Percentiles rank a stretch among this genome's conserved stretches.
These are phyloP conservation scores for Aspergillus tanneri DNA, from an alignment of 2,329 filamentous ascomycete genomes.

Conservation along the genomic window DNA sequence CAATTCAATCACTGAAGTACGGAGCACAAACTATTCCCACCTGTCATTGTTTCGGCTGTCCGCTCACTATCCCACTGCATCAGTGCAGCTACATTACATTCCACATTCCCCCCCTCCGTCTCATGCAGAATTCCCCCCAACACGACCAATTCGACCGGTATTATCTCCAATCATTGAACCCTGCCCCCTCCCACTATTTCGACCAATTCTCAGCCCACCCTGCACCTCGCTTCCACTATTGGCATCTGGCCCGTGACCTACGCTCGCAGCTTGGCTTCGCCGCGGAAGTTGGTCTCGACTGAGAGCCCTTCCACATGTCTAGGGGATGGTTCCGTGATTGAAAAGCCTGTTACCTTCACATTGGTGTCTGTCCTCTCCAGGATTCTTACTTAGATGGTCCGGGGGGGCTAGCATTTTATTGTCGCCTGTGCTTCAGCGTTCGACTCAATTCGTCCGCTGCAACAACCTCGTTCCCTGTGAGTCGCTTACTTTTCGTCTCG, in stretches of 20 bases:
- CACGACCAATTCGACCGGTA: constrained; percentile 13
- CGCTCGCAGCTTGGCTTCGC: not conserved
- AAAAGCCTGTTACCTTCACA: not conserved
- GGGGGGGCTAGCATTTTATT: not conserved
- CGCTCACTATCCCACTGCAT: constrained; percentile 10
- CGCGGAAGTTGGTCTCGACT: not conserved
- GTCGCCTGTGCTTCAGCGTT: not conserved
- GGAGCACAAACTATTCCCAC: constrained; percentile 2
- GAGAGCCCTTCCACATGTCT: not conserved
- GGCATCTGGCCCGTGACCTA: constrained; percentile 8
- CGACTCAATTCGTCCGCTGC: not conserved
- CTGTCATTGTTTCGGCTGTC: constrained; percentile 5
- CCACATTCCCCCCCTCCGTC: constrained; percentile 14
- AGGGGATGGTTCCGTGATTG: not conserved
- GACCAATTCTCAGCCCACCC: constrained; percentile 9
- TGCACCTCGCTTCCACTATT: constrained; percentile 15
- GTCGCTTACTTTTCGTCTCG: constrained; percentile 5
- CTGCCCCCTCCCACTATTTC: constrained; percentile 6
- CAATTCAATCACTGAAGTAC: constrained; percentile 1
- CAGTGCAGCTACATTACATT: constrained; percentile 24
- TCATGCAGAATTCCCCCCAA: constrained; percentile 12
- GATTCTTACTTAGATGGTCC: not conserved
- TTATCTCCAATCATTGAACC: constrained; percentile 8
- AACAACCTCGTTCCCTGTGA: not conserved
- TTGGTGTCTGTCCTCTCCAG: not conserved